Base-by-base conservation (phyloP, 768 basidiomycete species). In the Rhizopogon sp. region DNA sequence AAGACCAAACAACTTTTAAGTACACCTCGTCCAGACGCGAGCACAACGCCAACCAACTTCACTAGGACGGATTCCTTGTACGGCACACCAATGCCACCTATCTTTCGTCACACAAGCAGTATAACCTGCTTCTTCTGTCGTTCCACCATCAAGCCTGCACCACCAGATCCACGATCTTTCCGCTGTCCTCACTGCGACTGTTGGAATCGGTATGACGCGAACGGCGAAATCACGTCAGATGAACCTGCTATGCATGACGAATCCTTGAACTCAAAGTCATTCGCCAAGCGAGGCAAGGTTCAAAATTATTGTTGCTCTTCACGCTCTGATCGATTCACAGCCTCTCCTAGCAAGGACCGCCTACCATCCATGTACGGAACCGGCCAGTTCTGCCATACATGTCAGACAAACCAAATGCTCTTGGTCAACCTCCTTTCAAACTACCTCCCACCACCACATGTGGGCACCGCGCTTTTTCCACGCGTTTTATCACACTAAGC, bases 401-500 rank as follows among this genome's bases (percentile, higher is more conserved):
- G 95, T 68, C 85, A 88, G 62, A 90, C 91, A n/a, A 98, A 98
- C 70, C 94, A 97, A 64, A 87, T 84, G 75, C 79, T 98, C 39
- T 75, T 93, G 52, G 75, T 90, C 57, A 91, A 93, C 68, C 80
- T 98, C 53, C 73, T 98, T 33, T 89, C 93, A 14, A 93, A 89
- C 62, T 98, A 95, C 68, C 79, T 96, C 1, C 93, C 93, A 9
- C 72, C 82, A 25, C 80, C 84, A n/a, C 79, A 81, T 56, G 93
- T 93, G 65, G 61, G 86, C 75, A 42, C 41, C 56, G 54, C 43
- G 54, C 16, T 54, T 6, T 57, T 28, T 39, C 31, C 35, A 46
- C 50, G n/a, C 39, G 46, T 53, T 50, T 55, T 50, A 39, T 55
- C 39, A 35, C 44, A 52, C 55, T 39, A 42, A 56, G n/a, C 40